phyloP scores from a whole-genome alignment of 495 filamentous ascomycete species.

The Aspergillus sclerotiicarbonarius region DNA sequence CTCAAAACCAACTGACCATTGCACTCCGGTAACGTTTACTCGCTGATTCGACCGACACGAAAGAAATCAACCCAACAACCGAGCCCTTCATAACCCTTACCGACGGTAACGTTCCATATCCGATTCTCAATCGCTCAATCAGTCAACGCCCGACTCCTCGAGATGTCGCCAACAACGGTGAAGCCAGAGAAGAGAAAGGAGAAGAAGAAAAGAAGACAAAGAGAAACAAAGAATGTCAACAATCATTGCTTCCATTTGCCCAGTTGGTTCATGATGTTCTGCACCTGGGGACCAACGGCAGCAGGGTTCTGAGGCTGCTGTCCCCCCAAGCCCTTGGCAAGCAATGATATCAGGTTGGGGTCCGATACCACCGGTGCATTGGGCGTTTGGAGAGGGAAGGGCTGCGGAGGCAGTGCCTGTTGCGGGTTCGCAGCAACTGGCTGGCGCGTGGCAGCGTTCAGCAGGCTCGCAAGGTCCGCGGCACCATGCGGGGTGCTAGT shows the following conservation, averaged over 20 bases:
- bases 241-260: slow-evolving; percentile 59
- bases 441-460: slow-evolving; percentile 49
- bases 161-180: slow-evolving; percentile 8
- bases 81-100: slow-evolving; percentile 11
- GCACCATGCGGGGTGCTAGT: slow-evolving; percentile 30
- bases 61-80: slow-evolving; percentile 9
- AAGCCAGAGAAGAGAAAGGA: slow-evolving; percentile 16
- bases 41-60: slow-evolving; percentile 8
- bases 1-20: slow-evolving; percentile 4
- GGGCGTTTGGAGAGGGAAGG: slow-evolving; percentile 33
- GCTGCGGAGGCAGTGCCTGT: slow-evolving; percentile 33
- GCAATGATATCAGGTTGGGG: slow-evolving; percentile 44
- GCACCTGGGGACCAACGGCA: slow-evolving; percentile 45
- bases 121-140: slow-evolving; percentile 16
- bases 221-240: slow-evolving; percentile 27
- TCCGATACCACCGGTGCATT: slow-evolving; percentile 37
- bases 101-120: slow-evolving; percentile 10
- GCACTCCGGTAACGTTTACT: slow-evolving; percentile 13
- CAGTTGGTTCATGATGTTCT: slow-evolving; percentile 61
- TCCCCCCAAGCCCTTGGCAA: slow-evolving; percentile 41
- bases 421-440: slow-evolving; percentile 34
- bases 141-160: slow-evolving; percentile 21
- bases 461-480: slow-evolving; percentile 60
- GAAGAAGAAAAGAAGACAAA: slow-evolving; percentile 16
- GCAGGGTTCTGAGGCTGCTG: slow-evolving; percentile 44